Base-by-base conservation (phyloP, 768 basidiomycete genomes). In the Ramaria sp. region DNA sequence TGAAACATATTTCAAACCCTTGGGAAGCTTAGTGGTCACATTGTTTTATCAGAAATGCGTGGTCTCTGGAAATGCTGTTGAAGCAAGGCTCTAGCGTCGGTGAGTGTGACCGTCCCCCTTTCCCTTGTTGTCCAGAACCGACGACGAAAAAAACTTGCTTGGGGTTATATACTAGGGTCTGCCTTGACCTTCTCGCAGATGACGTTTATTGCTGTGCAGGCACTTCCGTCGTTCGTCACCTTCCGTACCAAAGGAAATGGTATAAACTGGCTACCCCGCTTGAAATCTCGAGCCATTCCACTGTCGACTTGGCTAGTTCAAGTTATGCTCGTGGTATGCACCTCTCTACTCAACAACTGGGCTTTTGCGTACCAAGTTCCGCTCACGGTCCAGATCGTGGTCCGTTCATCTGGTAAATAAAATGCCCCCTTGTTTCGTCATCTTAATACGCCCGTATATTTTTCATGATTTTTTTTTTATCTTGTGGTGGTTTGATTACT, bases 161-260 rank as follows among this genome's bases (percentile, higher is more conserved):
- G n/a, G n/a, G 24, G 27, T 10, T 41, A 38, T 28, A 18, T 36
- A 8, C 13, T 16, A 87, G 88, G 87, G 20, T 83, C 88, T 9
- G 83, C 88, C 30, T 75, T 93, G 43, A 91, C 89, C 3, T 88
- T 91, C 69, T 79, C 80, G 12, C 90, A 93, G 67, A 86, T 89
- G 78, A 61, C 81, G 34, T 91, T 88, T 68, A 83, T 91, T 51
- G 75, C 86, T 5, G 30, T 76, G 9, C 83, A 83, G 52, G 79
- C 78, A 9, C 67, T 89, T 7, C 82, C 86, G 1, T 72, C 75
- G 0, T 87, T 86, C 61, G 56, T 90, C 43, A 65, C 60, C 18
- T 77, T 74, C 56, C 68, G 50, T 45, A 63, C 58, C 9, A 59
- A 51, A 58, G 60, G 57, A 50, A 50, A 34, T 24, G 52, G 37